Conservation (phyloP, 768 basidiomycete species). For the Boletellus ananiceps region DNA sequence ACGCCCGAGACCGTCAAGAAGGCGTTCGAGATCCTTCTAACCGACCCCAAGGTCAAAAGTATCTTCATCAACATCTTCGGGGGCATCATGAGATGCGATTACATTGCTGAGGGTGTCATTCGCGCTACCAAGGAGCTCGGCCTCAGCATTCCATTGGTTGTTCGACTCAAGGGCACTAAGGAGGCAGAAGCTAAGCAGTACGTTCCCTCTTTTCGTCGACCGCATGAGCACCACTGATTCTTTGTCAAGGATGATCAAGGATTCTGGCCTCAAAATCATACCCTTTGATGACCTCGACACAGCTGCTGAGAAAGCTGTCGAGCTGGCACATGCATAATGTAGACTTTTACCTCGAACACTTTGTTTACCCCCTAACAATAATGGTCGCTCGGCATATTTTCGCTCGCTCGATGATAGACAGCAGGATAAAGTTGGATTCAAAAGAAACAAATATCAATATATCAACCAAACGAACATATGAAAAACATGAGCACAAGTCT, state of each 20-base stretch:
- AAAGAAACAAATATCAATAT: conserved; percentile 30
- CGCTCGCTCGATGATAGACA: conserved; percentile 2
- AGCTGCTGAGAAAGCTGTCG: conserved; percentile 77
- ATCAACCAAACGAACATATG: conserved; percentile 24
- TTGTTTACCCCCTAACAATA: conserved; percentile 17
- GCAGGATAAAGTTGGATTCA: conserved; percentile 23
- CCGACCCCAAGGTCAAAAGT: conserved; percentile 90
- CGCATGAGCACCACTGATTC: conserved; percentile 1
- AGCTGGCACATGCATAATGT: conserved; percentile 52
- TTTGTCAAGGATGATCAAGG: conserved; percentile 75
- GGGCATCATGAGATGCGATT: conserved; percentile 99
- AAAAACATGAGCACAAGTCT: conserved; percentile 13
- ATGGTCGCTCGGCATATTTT: neutral
- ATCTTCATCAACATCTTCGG: conserved; percentile 99
- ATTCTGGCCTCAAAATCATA: conserved; percentile 89
- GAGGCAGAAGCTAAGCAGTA: conserved; percentile 94
- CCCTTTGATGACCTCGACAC: conserved; percentile 92
- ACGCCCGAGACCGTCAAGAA: conserved; percentile 99
- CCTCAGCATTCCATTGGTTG: conserved; percentile 82
- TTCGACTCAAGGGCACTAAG: conserved; percentile 95
- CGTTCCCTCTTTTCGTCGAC: conserved; percentile 27
- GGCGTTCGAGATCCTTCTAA: conserved; percentile 91
- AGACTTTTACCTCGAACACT: conserved; percentile 16
- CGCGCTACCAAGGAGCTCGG: conserved; percentile 91
- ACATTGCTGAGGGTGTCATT: conserved; percentile 97